Evolutionary conservation across 2,329 filamentous ascomycete genomes (phyloP).

Genomic region (Purpureocillium lavendulum): DNA sequence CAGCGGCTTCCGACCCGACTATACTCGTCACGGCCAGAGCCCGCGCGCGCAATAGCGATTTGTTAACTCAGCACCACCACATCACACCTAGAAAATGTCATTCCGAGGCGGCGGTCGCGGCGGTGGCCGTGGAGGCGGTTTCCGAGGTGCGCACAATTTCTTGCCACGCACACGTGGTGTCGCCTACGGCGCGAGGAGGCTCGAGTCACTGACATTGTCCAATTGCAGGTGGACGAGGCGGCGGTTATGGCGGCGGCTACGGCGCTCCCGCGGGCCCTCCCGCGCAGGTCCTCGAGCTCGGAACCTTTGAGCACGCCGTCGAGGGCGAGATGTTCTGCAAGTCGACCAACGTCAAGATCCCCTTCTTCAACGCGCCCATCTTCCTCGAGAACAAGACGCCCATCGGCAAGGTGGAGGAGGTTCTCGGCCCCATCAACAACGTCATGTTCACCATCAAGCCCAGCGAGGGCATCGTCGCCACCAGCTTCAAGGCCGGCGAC

Average conservation of each 20-base stretch:
- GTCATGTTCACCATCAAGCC: conserved; percentile 98
- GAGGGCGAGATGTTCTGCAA: conserved; percentile 98
- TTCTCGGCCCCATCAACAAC: conserved; percentile 94
- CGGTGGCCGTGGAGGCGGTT: conserved; percentile 11
- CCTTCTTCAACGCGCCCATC: conserved; percentile 98
- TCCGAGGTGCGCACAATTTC: conserved; percentile 8
- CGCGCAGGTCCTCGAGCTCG: conserved; percentile 58
- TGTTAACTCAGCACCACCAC: too few relatives aligned
- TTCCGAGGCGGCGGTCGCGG: conserved; percentile 12
- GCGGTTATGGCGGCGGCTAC: conserved; percentile 8
- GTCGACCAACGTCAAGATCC: conserved; percentile 89
- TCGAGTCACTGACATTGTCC: background rate
- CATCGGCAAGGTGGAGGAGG: conserved; percentile 96
- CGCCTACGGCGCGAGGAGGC: background rate
- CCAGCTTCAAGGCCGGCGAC: conserved; percentile 91
- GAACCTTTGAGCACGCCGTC: conserved; percentile 85
- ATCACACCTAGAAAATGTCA: conserved; percentile 8
- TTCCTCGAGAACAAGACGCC: conserved; percentile 98
- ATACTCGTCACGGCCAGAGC: too few relatives aligned
- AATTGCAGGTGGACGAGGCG: conserved; percentile 11
- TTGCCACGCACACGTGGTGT: too few relatives aligned
- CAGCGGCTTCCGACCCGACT: too few relatives aligned
- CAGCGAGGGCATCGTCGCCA: conserved; percentile 88
- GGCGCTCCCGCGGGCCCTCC: conserved; percentile 10
- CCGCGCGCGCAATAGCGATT: too few relatives aligned